phyloP scores from a whole-genome alignment of 1,284 basidiomycete species.

The Marasmius oreades region DNA sequence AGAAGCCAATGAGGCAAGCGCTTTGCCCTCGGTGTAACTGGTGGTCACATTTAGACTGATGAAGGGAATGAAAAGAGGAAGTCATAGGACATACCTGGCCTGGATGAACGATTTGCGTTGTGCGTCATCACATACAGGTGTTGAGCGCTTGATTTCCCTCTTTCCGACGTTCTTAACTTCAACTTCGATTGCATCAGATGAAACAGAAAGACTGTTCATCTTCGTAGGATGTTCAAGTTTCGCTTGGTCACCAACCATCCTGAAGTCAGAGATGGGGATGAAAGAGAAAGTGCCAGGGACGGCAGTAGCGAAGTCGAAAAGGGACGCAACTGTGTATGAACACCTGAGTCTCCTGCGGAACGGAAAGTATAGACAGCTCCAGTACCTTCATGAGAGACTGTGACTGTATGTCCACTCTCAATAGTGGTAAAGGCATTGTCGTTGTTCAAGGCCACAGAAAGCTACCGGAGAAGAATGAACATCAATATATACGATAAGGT shows the following conservation, averaged over 20 bases:
- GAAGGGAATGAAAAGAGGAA: background rate
- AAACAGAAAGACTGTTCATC: conserved; percentile 23
- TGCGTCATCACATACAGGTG: conserved; percentile 28
- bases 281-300: conserved; percentile 15
- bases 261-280: conserved; percentile 12
- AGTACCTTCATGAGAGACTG: conserved; percentile 35
- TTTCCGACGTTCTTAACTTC: conserved; percentile 26
- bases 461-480: conserved; percentile 16
- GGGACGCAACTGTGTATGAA: conserved; percentile 7
- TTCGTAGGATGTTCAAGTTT: conserved; percentile 12
- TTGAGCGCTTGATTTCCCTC: conserved; percentile 27
- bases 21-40: conserved; percentile 17
- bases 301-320: conserved; percentile 15
- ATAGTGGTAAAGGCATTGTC: conserved; percentile 39
- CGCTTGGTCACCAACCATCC: conserved; percentile 19
- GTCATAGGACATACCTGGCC: conserved; percentile 21
- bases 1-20: conserved; percentile 13
- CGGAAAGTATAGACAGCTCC: background rate
- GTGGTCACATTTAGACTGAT: background rate
- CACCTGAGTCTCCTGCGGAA: background rate
- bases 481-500: background rate
- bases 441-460: conserved; percentile 34
- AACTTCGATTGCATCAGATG: conserved; percentile 26
- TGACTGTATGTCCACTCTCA: conserved; percentile 35
- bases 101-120: conserved; percentile 31